Evolutionary conservation across 2,329 filamentous ascomycete genomes (phyloP).

Genomic region (Stemphylium vesicarium): DNA sequence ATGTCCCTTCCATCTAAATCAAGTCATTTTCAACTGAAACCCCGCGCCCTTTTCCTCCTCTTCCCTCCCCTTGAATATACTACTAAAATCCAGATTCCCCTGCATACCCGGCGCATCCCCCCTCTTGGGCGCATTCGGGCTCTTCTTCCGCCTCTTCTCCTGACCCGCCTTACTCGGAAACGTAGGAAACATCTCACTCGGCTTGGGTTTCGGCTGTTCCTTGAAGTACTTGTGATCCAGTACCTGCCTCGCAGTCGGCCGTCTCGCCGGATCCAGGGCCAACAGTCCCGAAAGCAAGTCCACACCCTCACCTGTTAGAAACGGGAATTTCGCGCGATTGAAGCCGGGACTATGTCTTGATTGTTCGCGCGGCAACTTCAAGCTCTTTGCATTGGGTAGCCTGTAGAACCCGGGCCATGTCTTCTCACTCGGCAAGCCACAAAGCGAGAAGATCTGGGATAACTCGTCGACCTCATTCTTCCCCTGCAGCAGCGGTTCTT

Average conservation of each 20-base stretch:
- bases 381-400: slow-evolving; percentile 81
- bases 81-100: slow-evolving; percentile 57
- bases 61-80: slow-evolving; percentile 57
- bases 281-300: slow-evolving; percentile 71
- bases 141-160: slow-evolving; percentile 76
- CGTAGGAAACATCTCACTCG: slow-evolving; percentile 91
- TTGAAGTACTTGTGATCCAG: slow-evolving; percentile 83
- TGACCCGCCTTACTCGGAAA: slow-evolving; percentile 95
- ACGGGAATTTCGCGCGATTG: slow-evolving; percentile 79
- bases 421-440: slow-evolving; percentile 82
- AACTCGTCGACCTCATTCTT: slow-evolving; percentile 93
- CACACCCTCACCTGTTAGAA: slow-evolving; percentile 77
- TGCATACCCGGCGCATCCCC: slow-evolving; percentile 63
- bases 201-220: slow-evolving; percentile 89
- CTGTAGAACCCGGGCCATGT: slow-evolving; percentile 86
- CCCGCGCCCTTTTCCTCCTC: slow-evolving; percentile 57
- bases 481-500: slow-evolving; percentile 83
- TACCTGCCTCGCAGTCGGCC: slow-evolving; percentile 76
- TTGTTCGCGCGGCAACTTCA: slow-evolving; percentile 65
- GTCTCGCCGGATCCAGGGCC: slow-evolving; percentile 72
- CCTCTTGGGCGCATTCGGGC: slow-evolving; percentile 81
- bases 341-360: slow-evolving; percentile 53
- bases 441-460: slow-evolving; percentile 80
- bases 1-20: slow-evolving; percentile 2
- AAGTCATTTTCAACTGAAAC: slow-evolving; percentile 50